Percentiles rank a stretch among this genome's conserved stretches.
Evolutionary conservation across 768 basidiomycete genomes (phyloP).

Genomic region (Lepiota venenata): DNA sequence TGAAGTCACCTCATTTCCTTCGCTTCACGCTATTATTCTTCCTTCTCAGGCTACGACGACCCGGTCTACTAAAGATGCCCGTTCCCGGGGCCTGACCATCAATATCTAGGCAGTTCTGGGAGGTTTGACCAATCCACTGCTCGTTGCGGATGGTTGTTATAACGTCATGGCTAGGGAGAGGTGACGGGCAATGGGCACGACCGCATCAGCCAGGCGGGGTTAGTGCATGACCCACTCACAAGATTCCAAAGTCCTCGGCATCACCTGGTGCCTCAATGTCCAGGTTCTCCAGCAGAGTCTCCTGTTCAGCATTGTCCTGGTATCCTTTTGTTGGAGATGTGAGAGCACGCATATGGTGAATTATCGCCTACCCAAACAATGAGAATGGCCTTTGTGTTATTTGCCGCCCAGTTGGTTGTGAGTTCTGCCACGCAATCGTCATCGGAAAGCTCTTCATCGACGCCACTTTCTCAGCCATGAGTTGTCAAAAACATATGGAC

Average conservation of each 20-base stretch:
- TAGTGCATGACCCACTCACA: neutral
- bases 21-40: no score
- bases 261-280: constrained; percentile 18
- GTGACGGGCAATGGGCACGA: no score
- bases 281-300: constrained; percentile 20
- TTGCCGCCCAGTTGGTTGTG: constrained; percentile 18
- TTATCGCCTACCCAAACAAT: constrained; percentile 19
- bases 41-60: no score
- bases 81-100: constrained; percentile 23
- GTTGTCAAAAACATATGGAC: no score
- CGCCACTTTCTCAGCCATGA: constrained; percentile 17
- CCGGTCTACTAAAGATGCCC: no score
- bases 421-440: constrained; percentile 22
- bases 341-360: neutral
- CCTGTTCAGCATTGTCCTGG: constrained; percentile 2
- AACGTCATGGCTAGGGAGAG: constrained; percentile 14
- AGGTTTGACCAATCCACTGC: constrained; percentile 14
- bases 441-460: constrained; percentile 17
- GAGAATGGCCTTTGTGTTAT: constrained; percentile 20
- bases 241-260: constrained; percentile 8
- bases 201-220: no score
- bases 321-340: no score
- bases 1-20: no score
- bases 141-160: constrained; percentile 17
- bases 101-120: constrained; percentile 20